Evolutionary conservation across 129 eudicot genomes (phyloP).

Genomic region (Flaveria sonorensis): DNA sequence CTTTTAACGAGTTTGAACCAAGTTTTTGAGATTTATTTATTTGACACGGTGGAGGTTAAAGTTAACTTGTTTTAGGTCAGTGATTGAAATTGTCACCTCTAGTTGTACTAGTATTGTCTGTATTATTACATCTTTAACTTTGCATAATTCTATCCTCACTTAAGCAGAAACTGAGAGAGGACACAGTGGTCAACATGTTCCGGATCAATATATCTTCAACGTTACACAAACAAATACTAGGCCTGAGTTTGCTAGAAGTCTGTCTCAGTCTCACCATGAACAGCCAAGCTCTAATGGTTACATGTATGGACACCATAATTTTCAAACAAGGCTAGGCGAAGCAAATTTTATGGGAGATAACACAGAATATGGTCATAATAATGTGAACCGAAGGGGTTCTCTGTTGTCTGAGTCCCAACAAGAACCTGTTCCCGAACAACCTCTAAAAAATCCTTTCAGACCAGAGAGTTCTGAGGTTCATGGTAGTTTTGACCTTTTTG

Average conservation of each 20-base stretch:
- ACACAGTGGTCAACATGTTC: slow-evolving; percentile 45
- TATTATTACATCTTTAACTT: not conserved
- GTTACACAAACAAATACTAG: slow-evolving; percentile 51
- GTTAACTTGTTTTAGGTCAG: not conserved
- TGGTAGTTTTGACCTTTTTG: slow-evolving; percentile 73
- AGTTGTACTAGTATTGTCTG: not conserved
- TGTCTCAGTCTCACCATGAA: slow-evolving; percentile 52
- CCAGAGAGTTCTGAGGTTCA: slow-evolving; percentile 60
- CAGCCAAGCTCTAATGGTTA: slow-evolving; percentile 63
- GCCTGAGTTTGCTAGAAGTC: slow-evolving; percentile 56
- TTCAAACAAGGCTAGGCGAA: slow-evolving; percentile 61
- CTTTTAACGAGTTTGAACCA: not conserved
- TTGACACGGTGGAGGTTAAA: not conserved
- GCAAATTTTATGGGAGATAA: slow-evolving; percentile 73
- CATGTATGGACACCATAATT: slow-evolving; percentile 54
- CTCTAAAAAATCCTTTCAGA: slow-evolving; percentile 45
- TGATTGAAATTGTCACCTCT: slow-evolving; percentile 11
- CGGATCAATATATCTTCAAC: slow-evolving; percentile 55
- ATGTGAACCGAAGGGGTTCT: slow-evolving; percentile 51
- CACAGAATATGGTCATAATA: slow-evolving; percentile 57
- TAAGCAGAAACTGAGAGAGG: slow-evolving; percentile 70
- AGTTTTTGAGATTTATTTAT: not conserved
- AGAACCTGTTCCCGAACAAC: slow-evolving; percentile 51
- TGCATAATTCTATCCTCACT: not conserved
- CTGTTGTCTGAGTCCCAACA: slow-evolving; percentile 56